These are phyloP conservation scores for Plenodomus lindquistii DNA, from an alignment of 2,329 filamentous ascomycete species.

Conservation along the genomic window DNA sequence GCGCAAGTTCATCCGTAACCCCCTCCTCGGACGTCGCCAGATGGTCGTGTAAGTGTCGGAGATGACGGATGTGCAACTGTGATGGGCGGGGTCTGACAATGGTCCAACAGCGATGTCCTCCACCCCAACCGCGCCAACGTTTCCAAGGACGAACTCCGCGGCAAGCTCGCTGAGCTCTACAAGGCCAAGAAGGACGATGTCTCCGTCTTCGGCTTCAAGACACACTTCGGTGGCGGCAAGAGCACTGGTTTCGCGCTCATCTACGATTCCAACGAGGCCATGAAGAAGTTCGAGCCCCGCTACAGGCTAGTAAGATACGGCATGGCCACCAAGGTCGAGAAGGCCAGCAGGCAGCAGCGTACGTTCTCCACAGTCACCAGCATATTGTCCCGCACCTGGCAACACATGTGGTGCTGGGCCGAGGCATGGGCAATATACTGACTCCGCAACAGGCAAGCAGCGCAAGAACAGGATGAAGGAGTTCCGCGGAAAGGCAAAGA, in stretches of 20 bases:
- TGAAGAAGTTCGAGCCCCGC: conserved; percentile 99
- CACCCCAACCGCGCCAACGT: conserved; percentile 98
- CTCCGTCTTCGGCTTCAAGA: conserved; percentile 97
- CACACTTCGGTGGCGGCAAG: conserved; percentile 99
- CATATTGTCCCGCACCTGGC: conserved; percentile 7
- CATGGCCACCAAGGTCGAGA: conserved; percentile 92
- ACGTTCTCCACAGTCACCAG: conserved; percentile 56
- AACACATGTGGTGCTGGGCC: conserved; percentile 8
- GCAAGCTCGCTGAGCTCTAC: conserved; percentile 94
- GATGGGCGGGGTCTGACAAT: conserved; percentile 34
- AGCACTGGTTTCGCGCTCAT: conserved; percentile 97
- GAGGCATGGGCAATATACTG: conserved; percentile 28
- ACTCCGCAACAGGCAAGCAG: conserved; percentile 82
- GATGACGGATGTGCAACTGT: conserved; percentile 14
- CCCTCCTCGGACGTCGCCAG: conserved; percentile 97
- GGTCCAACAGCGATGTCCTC: conserved; percentile 83
- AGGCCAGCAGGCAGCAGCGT: conserved; percentile 98
- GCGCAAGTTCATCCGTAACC: conserved; percentile 99
- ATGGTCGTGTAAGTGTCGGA: conserved; percentile 84
- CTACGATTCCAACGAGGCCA: conserved; percentile 96
- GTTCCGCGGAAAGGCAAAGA: conserved; percentile 96
- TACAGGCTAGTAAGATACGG: conserved; percentile 96
- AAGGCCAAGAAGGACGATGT: conserved; percentile 98
- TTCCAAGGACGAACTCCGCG: conserved; percentile 97
- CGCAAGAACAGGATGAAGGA: conserved; percentile 99